A percentile compares a stretch with the other conserved stretches of the same genome.
phyloP scores from a whole-genome alignment of 495 filamentous ascomycete genomes.

The Aspergillus nanangensis region DNA sequence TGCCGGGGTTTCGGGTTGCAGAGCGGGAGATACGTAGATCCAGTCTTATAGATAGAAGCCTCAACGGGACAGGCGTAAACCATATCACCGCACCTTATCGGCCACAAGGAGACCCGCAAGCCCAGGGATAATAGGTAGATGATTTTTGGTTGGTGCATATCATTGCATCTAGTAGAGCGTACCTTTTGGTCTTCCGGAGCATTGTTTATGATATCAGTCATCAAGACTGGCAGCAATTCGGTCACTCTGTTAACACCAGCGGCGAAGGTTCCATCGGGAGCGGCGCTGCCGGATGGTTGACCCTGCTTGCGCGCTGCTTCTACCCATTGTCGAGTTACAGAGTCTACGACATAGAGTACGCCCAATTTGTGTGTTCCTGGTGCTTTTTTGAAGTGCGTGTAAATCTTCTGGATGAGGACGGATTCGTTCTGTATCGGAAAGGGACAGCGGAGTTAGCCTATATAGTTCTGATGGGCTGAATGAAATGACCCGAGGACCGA shows the following conservation, averaged over 20 bases:
- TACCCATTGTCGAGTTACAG: constrained; percentile 97
- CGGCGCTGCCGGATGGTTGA: constrained; percentile 70
- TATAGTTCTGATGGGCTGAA: constrained; percentile 15
- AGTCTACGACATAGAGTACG: constrained; percentile 99
- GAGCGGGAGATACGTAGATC: constrained; percentile 28
- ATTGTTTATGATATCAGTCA: constrained; percentile 90
- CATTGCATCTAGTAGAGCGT: constrained; percentile 52
- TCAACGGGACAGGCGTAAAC: constrained; percentile 6
- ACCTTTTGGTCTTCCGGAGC: constrained; percentile 97
- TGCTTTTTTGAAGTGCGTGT: constrained; percentile 94
- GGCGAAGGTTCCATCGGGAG: constrained; percentile 86
- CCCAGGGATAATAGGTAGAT: constrained; percentile 20
- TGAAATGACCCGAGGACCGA: not conserved
- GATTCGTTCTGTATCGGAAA: constrained; percentile 79
- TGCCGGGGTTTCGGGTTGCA: constrained; percentile 20
- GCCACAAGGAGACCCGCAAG: constrained; percentile 27
- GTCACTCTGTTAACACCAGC: constrained; percentile 96
- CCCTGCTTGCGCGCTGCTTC: constrained; percentile 85
- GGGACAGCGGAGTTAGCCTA: constrained; percentile 28
- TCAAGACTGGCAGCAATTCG: constrained; percentile 84
- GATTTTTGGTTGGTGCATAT: constrained; percentile 22
- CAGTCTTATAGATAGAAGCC: constrained; percentile 22
- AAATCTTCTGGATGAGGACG: constrained; percentile 91
- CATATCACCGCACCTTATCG: constrained; percentile 18
- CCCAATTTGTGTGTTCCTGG: constrained; percentile 95